Base-by-base conservation (phyloP, 352 stramenopile genomes). In the Blastocystis sp. region DNA sequence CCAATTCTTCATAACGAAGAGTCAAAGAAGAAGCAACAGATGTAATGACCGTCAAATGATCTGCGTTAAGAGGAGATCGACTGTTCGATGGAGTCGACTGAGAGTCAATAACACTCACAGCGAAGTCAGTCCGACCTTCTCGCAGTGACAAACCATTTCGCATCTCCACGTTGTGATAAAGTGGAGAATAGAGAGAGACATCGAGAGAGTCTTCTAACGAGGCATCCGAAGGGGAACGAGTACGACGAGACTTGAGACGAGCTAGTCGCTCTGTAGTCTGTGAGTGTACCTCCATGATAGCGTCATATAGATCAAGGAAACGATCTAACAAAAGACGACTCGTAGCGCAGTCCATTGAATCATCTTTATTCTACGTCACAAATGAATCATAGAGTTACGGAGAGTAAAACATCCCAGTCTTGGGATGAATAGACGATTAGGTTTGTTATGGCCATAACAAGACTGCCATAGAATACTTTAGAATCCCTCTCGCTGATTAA, bases 401-500 rank as follows among this genome's bases (percentile, higher is more conserved):
- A 64, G 7, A 80, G 45, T 34, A 80, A 53, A 2, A 63, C 70
- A 41, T 80, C 45, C 13, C n/a, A 13, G 55, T 80, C 37, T 1
- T 23, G 5, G 55, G 20, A 61, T 7, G 53, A 18, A 41, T 43
- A 64, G 3, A 62, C 70, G 26, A 80, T 80, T 26, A 61, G 70
- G n/a, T 80, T 80, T n/a, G 64, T 80, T 7, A 64, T 15, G 7
- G 37, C 50, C 41, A 80, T 80, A 2, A 80, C 70, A 11, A 80
- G 53, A 23, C 55, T 80, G 39, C 50, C 50, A 23, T 80, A 80
- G n/a, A 80, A 80, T n/a, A 80, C 70, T 20, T 80, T 41, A 1
- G 41, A 9, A 13, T 20, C 50, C 23, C 45, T 26, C 39, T 29
- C 20, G 5, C 11, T 29, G 8, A 80, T 34, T 20, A 80, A 53